Base-by-base conservation (phyloP, 1,284 basidiomycete species). In the Naganishia albida region DNA sequence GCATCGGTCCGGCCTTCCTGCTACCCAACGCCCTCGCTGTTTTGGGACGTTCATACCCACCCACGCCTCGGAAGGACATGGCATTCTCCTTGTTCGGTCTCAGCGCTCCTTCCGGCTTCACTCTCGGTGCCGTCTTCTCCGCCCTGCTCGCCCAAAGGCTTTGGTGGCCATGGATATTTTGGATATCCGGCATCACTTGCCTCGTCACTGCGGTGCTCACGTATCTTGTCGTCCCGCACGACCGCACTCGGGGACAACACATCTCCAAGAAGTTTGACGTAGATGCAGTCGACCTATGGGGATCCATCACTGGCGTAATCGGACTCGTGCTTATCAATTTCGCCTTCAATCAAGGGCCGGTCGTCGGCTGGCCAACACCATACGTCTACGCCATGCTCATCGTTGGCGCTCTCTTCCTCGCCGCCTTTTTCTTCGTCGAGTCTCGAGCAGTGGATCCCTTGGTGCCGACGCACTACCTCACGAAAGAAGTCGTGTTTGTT, bases 321-420 rank as follows among this genome's bases (percentile, higher is more conserved):
- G 65, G 70, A 6, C 66, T 75, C 46, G 70, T 71, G 12, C 62
- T 74, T 7, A 69, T 75, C 70, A 73, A 73, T 56, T 74, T 75
- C 49, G 65, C 69, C 1, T 75, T 70, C 70, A 74, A 75, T 43
- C 72, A 75, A 68, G 69, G 69, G 10, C 64, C 73, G 7, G 52
- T 72, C 13, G 68, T 69, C n/a, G 72, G 71, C 2, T 75, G 72
- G 72, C 44, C 63, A 8, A 63, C 57, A n/a, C 53, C 67, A 3
- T 74, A 73, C 55, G 70, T 74, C 38, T 73, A 71, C 48, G 65
- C 65, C 20, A 53, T 72, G 10, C 53, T 74, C 13, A 66, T 72
- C 43, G 64, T 74, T 38, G 71, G 72, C 18, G 30, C 70, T 18
- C 8, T 70, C 20, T 53, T 66, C 38, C 63, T 72, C 42, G 66